Evolutionary conservation across 208 protist species (phyloP).

Genomic region (Endotrypanum monterogeii): DNA sequence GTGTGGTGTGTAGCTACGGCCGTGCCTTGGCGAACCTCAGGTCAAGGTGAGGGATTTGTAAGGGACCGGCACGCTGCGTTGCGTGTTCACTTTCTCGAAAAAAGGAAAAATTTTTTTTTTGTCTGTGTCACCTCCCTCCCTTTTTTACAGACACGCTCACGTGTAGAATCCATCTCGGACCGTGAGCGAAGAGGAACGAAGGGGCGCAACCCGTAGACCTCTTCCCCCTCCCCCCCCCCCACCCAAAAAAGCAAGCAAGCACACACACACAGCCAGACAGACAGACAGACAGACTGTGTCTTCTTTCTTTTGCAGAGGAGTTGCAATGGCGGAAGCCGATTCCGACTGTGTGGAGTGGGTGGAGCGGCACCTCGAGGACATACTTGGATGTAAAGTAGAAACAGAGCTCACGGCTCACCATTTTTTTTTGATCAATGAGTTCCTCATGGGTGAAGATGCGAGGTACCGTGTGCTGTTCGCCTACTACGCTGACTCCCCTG

Average conservation of each 20-base stretch:
- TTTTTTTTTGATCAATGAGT: conserved; percentile 70
- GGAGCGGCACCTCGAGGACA: conserved; percentile 57
- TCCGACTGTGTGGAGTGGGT: conserved; percentile 84
- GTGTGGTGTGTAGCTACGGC: not conserved
- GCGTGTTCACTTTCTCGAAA: not conserved
- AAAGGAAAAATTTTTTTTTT: not conserved
- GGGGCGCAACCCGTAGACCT: not conserved
- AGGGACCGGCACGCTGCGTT: not conserved
- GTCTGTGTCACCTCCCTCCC: not conserved
- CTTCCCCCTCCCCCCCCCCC: not conserved
- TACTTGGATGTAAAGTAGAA: conserved; percentile 47
- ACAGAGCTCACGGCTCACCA: conserved; percentile 51
- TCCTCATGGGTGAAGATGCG: conserved; percentile 84
- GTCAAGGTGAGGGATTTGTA: not conserved
- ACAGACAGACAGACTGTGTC: not conserved
- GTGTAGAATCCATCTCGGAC: not conserved
- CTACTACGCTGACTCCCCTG: conserved; percentile 54
- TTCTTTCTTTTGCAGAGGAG: not conserved
- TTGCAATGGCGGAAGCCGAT: conserved; percentile 65
- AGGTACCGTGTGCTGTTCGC: conserved; percentile 67
- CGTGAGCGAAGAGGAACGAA: not conserved
- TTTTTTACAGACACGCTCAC: not conserved
- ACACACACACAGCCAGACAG: not conserved
- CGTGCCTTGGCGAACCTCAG: not conserved
- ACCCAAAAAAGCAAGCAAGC: not conserved